Conservation (phyloP, 805 yeast species). For the Ogataea methanolica region DNA sequence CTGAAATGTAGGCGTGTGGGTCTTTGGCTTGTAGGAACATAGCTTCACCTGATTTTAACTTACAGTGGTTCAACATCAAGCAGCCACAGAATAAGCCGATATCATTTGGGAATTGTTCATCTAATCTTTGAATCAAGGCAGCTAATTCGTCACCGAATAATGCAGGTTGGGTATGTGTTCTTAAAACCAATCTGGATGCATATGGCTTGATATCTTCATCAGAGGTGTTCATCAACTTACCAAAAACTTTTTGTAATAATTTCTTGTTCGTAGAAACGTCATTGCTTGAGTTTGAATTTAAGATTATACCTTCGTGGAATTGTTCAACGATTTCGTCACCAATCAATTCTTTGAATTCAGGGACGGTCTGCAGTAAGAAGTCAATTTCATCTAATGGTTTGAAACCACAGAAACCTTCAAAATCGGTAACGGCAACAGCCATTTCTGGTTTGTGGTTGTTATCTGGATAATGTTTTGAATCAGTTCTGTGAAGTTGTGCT, state of each 20-base stretch:
- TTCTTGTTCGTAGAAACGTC: conserved; percentile 57
- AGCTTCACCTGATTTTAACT: conserved; percentile 84
- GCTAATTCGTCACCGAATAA: conserved; percentile 60
- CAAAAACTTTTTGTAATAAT: conserved; percentile 70
- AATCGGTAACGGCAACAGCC: conserved; percentile 95
- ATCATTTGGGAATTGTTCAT: conserved; percentile 88
- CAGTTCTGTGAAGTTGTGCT: conserved; percentile 65
- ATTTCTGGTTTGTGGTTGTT: conserved; percentile 99
- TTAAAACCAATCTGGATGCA: conserved; percentile 61
- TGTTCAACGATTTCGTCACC: conserved; percentile 54
- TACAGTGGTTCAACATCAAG: conserved; percentile 83
- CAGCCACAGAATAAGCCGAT: conserved; percentile 96
- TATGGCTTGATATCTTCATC: conserved; percentile 50
- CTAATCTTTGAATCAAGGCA: conserved; percentile 67
- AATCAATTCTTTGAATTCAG: conserved; percentile 71
- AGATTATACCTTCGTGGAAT: conserved; percentile 46
- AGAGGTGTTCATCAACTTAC: conserved; percentile 78
- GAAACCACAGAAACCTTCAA: conserved; percentile 98
- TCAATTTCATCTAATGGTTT: conserved; percentile 81
- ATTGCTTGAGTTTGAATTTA: conserved; percentile 32
- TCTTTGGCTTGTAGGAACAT: conserved; percentile 95
- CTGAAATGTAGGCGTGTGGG: conserved; percentile 96
- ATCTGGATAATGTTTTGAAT: conserved; percentile 95
- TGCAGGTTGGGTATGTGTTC: conserved; percentile 57
- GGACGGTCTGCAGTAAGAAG: conserved; percentile 60